A percentile compares a stretch with the other conserved stretches of the same genome.
phyloP scores from a whole-genome alignment of 2,329 filamentous ascomycete species.

The Exophiala xenobiotica region DNA sequence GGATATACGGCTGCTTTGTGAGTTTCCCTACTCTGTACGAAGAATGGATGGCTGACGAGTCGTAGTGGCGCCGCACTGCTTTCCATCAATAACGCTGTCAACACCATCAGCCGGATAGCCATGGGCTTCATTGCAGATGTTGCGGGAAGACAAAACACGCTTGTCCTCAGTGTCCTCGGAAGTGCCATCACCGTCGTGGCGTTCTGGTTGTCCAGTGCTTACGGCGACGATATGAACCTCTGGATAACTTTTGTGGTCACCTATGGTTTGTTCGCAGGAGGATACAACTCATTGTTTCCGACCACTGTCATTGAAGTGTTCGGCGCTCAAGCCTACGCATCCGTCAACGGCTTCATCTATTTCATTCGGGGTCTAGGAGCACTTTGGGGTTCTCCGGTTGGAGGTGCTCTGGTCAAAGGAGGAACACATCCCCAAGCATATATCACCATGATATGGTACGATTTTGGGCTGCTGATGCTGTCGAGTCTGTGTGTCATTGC shows the following conservation, averaged over 20 bases:
- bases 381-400: slow-evolving; percentile 40
- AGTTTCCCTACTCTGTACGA: neutral
- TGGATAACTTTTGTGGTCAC: slow-evolving; percentile 34
- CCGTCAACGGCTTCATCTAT: slow-evolving; percentile 41
- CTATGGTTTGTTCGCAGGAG: slow-evolving; percentile 40
- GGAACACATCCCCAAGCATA: slow-evolving; percentile 20
- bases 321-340: slow-evolving; percentile 39
- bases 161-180: slow-evolving; percentile 36
- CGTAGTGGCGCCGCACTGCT: slow-evolving; percentile 41
- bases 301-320: slow-evolving; percentile 42
- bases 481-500: slow-evolving; percentile 30
- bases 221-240: slow-evolving; percentile 28
- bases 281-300: slow-evolving; percentile 44
- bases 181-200: slow-evolving; percentile 33
- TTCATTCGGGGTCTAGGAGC: slow-evolving; percentile 41
- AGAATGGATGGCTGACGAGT: neutral
- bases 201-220: slow-evolving; percentile 33
- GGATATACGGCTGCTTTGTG: slow-evolving; percentile 36
- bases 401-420: slow-evolving; percentile 32
- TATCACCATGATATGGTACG: slow-evolving; percentile 33
- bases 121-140: slow-evolving; percentile 42
- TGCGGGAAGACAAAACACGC: slow-evolving; percentile 41
- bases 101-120: slow-evolving; percentile 40
- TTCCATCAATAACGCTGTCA: slow-evolving; percentile 42
- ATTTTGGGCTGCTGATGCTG: slow-evolving; percentile 30